Conservation (phyloP, 371 early-diverging fungal species). For the Catenaria anguillulae region DNA sequence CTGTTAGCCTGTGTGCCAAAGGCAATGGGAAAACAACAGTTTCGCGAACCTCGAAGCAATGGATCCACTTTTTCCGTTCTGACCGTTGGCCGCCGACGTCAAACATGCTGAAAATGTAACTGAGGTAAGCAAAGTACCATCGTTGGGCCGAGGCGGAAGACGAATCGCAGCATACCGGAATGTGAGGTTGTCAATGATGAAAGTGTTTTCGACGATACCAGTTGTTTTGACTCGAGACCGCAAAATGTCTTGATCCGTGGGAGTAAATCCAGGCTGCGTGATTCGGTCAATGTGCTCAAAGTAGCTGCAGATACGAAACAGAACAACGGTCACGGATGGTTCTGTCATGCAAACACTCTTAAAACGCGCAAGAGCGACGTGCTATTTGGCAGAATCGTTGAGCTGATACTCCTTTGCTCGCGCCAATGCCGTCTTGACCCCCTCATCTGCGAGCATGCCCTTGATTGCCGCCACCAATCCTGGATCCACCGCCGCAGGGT, state of each 20-base stretch:
- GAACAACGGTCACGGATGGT: background rate
- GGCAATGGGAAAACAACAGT: too few species aligned
- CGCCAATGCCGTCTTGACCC: conserved; percentile 62
- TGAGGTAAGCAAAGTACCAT: background rate
- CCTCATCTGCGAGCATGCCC: conserved; percentile 65
- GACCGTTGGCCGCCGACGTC: conserved; percentile 90
- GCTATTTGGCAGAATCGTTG: conserved; percentile 78
- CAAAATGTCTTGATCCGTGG: conserved; percentile 78
- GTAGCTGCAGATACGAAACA: conserved; percentile 31
- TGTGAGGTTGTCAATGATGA: conserved; percentile 64
- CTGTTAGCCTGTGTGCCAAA: too few species aligned
- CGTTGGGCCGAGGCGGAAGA: too few species aligned
- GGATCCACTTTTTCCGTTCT: conserved; percentile 89
- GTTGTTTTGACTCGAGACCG: conserved; percentile 76
- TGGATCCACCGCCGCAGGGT: conserved; percentile 54
- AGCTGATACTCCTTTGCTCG: conserved; percentile 81
- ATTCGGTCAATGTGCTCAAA: conserved; percentile 85
- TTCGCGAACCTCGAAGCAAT: conserved; percentile 87
- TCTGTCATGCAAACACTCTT: too few species aligned
- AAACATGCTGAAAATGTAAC: conserved; percentile 44
- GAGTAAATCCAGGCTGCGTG: conserved; percentile 53
- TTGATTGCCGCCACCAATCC: conserved; percentile 65
- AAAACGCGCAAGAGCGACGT: conserved; percentile 19
- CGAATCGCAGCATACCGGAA: conserved; percentile 22
- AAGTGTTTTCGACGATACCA: conserved; percentile 75